Conservation (phyloP, 1,284 basidiomycete genomes). For the Malassezia caprae region DNA sequence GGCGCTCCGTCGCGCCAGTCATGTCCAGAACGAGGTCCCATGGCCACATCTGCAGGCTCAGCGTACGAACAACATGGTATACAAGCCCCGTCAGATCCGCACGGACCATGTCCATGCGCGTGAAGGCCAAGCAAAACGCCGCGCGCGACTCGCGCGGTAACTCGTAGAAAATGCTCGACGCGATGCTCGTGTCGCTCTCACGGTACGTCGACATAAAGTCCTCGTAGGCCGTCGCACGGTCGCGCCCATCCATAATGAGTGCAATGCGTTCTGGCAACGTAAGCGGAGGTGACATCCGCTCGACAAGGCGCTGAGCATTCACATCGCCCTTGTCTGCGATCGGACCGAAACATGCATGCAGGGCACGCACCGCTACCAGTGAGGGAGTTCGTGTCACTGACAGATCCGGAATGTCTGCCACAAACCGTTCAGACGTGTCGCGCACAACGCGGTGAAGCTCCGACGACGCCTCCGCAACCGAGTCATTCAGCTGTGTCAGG, state of each 20-base stretch:
- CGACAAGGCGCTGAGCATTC: background rate
- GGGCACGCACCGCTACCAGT: background rate
- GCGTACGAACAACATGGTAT: background rate
- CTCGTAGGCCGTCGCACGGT: background rate
- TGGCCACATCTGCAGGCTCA: background rate
- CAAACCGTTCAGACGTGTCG: background rate
- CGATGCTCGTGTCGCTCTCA: background rate
- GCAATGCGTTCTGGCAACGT: conserved; percentile 2
- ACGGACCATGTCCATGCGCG: background rate
- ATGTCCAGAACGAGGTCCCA: background rate
- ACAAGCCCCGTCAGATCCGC: background rate
- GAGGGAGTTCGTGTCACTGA: background rate
- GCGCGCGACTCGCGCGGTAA: background rate
- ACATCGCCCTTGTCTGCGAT: background rate
- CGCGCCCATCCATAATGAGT: background rate
- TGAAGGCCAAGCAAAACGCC: background rate
- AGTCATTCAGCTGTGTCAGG: background rate
- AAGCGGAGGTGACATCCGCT: background rate
- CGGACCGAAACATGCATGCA: background rate
- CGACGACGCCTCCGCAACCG: background rate
- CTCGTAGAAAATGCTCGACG: background rate
- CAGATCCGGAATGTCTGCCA: background rate
- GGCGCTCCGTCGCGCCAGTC: conserved; percentile 2
- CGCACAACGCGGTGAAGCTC: background rate
- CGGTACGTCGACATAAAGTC: background rate